phyloP scores from a whole-genome alignment of 1,139 yeast species.

The Kodamaea fungicola region DNA sequence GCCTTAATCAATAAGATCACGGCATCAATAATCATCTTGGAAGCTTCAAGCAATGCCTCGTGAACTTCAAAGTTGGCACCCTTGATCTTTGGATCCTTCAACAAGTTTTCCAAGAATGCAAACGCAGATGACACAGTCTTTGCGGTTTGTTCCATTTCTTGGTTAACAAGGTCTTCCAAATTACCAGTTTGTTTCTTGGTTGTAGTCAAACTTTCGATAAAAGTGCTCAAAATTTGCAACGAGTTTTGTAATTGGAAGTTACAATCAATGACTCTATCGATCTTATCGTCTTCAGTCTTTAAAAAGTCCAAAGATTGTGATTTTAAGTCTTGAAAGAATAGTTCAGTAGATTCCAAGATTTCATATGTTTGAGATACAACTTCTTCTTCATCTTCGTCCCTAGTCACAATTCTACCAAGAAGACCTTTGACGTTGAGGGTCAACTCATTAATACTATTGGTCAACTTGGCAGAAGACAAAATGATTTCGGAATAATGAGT shows the following conservation, averaged over 20 bases:
- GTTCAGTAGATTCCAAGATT: conserved; percentile 59
- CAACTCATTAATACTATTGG: conserved; percentile 63
- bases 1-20: conserved; percentile 69
- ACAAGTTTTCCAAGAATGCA: conserved; percentile 51
- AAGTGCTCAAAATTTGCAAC: conserved; percentile 55
- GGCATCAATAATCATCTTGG: conserved; percentile 78
- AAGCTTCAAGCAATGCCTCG: conserved; percentile 74
- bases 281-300: conserved; percentile 60
- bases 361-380: conserved; percentile 41
- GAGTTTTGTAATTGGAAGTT: conserved; percentile 72
- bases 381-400: conserved; percentile 50
- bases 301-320: conserved; percentile 50
- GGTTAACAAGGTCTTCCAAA: conserved; percentile 66
- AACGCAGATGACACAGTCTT: conserved; percentile 67
- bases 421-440: conserved; percentile 71
- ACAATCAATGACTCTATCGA: conserved; percentile 73
- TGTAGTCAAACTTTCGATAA: conserved; percentile 53
- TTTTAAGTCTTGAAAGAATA: conserved; percentile 57
- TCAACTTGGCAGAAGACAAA: conserved; percentile 62
- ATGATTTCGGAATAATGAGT: conserved; percentile 54
- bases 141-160: conserved; percentile 72
- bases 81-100: conserved; percentile 50
- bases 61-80: conserved; percentile 69
- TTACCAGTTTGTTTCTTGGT: conserved; percentile 44
- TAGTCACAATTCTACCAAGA: conserved; percentile 49